Base-by-base conservation (phyloP, 805 yeast genomes). In the Metschnikowia reukaufii region DNA sequence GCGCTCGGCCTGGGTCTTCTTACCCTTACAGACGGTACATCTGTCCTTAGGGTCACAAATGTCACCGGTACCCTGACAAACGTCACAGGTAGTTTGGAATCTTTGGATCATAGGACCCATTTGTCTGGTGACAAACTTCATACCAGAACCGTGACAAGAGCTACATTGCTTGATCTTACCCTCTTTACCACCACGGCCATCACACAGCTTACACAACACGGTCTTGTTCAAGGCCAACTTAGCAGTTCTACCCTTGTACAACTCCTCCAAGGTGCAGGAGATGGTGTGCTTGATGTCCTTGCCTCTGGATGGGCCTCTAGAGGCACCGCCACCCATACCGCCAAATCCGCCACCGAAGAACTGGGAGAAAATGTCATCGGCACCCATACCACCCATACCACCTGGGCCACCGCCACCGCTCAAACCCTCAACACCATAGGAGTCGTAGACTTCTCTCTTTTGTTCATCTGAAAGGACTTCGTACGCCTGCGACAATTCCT, bases 81-180 rank as follows among this genome's bases (percentile, higher is more conserved):
- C 84, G 58, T 87, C 92, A 86, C 99, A 94, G 45, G 82, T 83
- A 38, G 95, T 83, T 76, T 94, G 98, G 82, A 88, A 88, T 78
- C 97, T 87, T 77, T 94, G 99, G 63, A 94, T 87, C 91, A 94
- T 89, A 57, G 96, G 97, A 60, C 99, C 99, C 97, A 94, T 91
- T 73, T 94, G 98, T 76, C 96, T 87, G 44, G 97, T 88, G 57
- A 90, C 86, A 56, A 92, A 85, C 70, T 82, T 88, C 68, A 85
- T 72, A 80, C 99, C 99, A 60, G 80, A 78, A 70, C 99, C 99
- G 64, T 81, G 79, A 83, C 99, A 94, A 33, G 82, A 67, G 43
- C 82, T 56, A 83, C 99, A 94, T 61, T 82, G 82, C 76, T 86
- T 86, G 55, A 91, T 96, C 48, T 88, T 77, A 54, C 94, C 96